Conservation (phyloP, 257 asterid genomes). For the Linaria vulgaris region DNA sequence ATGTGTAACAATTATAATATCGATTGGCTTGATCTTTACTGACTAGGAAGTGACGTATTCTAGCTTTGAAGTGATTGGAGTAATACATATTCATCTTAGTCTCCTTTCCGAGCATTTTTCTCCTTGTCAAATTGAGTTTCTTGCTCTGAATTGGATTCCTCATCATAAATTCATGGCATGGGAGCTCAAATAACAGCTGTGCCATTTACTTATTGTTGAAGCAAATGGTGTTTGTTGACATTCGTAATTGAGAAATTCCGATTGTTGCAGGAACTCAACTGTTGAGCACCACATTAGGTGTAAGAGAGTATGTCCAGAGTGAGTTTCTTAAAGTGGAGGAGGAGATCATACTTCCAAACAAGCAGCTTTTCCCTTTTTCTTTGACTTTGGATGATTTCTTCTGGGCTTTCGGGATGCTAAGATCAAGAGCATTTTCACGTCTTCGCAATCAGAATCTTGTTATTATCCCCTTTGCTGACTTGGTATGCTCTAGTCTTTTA, state of each 20-base stretch:
- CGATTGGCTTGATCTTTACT: no score
- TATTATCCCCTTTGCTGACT: constrained; percentile 84
- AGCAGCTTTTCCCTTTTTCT: constrained; percentile 70
- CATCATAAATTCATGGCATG: background rate
- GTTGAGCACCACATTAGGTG: constrained; percentile 78
- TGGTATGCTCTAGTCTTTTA: constrained; percentile 47
- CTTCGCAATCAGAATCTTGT: constrained; percentile 82
- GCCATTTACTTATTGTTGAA: background rate
- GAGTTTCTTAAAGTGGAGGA: constrained; percentile 69
- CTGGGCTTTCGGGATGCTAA: constrained; percentile 95
- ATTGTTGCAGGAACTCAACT: constrained; percentile 75
- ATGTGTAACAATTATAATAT: no score
- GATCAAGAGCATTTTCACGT: constrained; percentile 92
- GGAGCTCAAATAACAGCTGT: no score
- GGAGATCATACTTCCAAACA: constrained; percentile 75
- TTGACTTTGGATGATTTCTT: constrained; percentile 79
- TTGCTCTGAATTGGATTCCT: background rate
- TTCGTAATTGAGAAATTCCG: constrained; percentile 10
- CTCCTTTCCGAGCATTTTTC: background rate
- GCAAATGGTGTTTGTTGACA: background rate
- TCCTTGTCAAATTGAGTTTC: background rate
- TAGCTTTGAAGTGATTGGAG: background rate
- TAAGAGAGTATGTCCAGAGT: constrained; percentile 75
- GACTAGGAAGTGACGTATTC: background rate
- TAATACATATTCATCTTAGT: background rate